These are phyloP conservation scores for Domatiomyces catenatus DNA, from an alignment of 2,329 filamentous ascomycete species.

Conservation along the genomic window DNA sequence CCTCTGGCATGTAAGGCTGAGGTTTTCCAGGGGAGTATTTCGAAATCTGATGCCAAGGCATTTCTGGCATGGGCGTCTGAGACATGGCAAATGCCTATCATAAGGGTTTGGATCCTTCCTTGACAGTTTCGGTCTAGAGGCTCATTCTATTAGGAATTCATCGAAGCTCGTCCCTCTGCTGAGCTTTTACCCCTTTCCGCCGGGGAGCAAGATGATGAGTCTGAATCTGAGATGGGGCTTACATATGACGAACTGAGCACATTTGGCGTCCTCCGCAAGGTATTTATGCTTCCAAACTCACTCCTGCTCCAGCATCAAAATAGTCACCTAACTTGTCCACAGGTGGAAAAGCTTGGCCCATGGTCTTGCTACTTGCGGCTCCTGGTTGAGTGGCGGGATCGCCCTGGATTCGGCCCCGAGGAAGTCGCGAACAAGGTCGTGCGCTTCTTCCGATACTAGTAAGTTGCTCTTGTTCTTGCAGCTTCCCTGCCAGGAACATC, in stretches of 20 bases:
- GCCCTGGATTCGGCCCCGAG: slow-evolving; percentile 8
- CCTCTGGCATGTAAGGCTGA: not conserved
- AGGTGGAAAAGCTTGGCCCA: slow-evolving; percentile 34
- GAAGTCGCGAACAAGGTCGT: slow-evolving; percentile 35
- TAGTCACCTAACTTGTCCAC: not conserved
- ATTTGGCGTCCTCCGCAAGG: slow-evolving; percentile 41
- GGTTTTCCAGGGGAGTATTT: slow-evolving; percentile 33
- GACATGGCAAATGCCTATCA: slow-evolving; percentile 46
- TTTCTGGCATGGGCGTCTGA: slow-evolving; percentile 52
- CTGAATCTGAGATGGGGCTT: slow-evolving; percentile 35
- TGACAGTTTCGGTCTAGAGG: not conserved
- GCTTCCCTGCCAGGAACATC: slow-evolving; percentile 19
- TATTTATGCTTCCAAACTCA: slow-evolving; percentile 26
- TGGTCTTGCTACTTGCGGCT: slow-evolving; percentile 41
- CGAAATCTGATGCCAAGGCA: slow-evolving; percentile 53
- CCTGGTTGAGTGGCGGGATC: slow-evolving; percentile 21
- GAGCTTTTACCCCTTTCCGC: slow-evolving; percentile 52
- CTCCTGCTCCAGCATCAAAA: not conserved
- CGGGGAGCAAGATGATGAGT: slow-evolving; percentile 45
- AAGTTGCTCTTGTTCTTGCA: not conserved
- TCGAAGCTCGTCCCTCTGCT: slow-evolving; percentile 47
- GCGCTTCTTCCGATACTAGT: slow-evolving; percentile 24
- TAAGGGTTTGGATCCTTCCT: slow-evolving; percentile 4
- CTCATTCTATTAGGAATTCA: slow-evolving; percentile 41
- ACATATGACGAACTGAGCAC: slow-evolving; percentile 40